These are phyloP conservation scores for Erucastrum elatum DNA, from an alignment of 345 rosid species.

Conservation along the genomic window DNA sequence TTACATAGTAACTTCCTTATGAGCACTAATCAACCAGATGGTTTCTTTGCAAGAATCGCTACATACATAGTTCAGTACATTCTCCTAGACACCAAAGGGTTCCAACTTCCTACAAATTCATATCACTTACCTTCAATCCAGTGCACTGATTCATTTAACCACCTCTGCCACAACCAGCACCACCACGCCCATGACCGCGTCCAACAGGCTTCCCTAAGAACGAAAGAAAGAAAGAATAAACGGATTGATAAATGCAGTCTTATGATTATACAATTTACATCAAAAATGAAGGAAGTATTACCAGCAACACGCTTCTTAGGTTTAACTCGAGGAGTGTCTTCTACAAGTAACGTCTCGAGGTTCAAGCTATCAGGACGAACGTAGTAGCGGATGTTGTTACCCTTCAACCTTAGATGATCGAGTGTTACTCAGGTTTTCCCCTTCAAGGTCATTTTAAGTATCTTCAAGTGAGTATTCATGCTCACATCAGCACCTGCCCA, in stretches of 20 bases:
- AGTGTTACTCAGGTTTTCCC: constrained; percentile 83
- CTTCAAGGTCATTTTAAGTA: constrained; percentile 81
- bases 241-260: neutral
- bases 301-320: constrained; percentile 97
- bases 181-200: constrained; percentile 82
- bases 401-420: constrained; percentile 92
- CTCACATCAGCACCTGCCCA: constrained; percentile 69
- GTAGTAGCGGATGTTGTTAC: constrained; percentile 91
- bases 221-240: neutral
- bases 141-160: constrained; percentile 45
- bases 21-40: constrained; percentile 4
- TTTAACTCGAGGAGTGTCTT: constrained; percentile 91
- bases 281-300: constrained; percentile 44
- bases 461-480: constrained; percentile 96
- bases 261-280: neutral
- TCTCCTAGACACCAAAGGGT: constrained; percentile 11
- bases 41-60: constrained; percentile 31
- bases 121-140: constrained; percentile 18
- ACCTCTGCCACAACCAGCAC: constrained; percentile 66
- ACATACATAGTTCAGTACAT: neutral
- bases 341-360: constrained; percentile 86
- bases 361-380: constrained; percentile 98
- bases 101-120: constrained; percentile 28
- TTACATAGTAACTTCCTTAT: neutral
- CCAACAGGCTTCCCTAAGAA: constrained; percentile 72